Percentiles rank a stretch among this genome's conserved stretches.
Conservation (phyloP, 179 eudicot genomes). For the Amaranthus tricolor region DNA sequence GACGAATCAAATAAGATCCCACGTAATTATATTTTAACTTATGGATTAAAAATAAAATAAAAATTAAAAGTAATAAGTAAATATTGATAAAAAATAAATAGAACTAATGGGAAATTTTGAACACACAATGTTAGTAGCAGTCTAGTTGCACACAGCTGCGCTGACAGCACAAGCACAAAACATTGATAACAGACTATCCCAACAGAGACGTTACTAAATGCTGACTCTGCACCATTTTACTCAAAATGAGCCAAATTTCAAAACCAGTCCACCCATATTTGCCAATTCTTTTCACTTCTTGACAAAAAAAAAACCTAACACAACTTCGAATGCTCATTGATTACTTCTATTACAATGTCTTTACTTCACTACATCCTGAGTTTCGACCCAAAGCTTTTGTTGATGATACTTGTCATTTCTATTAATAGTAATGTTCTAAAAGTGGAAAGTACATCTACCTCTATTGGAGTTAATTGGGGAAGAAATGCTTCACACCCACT, state of each 20-base stretch:
- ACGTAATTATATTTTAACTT: too few species aligned
- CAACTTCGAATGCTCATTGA: not conserved
- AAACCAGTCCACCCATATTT: conserved; percentile 5
- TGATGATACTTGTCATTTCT: not conserved
- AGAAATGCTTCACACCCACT: conserved; percentile 74
- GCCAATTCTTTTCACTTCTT: not conserved
- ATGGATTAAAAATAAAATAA: too few species aligned
- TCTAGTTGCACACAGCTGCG: too few species aligned
- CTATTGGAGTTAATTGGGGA: conserved; percentile 86
- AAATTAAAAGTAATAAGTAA: too few species aligned
- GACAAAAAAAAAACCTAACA: not conserved
- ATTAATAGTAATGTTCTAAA: not conserved
- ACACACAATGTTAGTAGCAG: too few species aligned
- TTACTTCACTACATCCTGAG: not conserved
- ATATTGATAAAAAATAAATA: too few species aligned
- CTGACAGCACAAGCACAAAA: too few species aligned
- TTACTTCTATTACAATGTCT: conserved; percentile 2
- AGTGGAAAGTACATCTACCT: not conserved
- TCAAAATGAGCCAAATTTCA: not conserved
- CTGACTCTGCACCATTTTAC: too few species aligned
- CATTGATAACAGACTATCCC: not conserved
- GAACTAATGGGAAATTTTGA: too few species aligned
- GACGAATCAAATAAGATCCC: too few species aligned
- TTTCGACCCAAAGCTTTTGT: not conserved
- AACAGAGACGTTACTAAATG: not conserved